Conservation (phyloP, 2,329 filamentous ascomycete genomes). For the Tolypocladium paradoxum region DNA sequence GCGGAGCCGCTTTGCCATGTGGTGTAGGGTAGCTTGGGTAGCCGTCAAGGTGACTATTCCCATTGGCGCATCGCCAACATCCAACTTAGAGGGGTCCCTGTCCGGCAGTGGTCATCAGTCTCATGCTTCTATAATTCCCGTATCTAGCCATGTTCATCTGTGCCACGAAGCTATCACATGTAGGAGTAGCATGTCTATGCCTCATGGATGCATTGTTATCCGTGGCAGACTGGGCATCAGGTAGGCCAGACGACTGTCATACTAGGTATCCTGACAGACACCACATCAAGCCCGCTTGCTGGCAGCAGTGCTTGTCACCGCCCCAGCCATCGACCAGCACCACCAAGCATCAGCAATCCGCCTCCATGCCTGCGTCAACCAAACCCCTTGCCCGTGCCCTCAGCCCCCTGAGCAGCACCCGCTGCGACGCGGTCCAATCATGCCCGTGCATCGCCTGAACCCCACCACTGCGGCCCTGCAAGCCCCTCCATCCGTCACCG, state of each 20-base stretch:
- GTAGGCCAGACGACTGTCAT: no score
- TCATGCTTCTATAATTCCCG: not conserved
- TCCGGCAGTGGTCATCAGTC: not conserved
- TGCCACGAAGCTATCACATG: not conserved
- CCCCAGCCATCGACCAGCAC: not conserved
- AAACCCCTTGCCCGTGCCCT: not conserved
- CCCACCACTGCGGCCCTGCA: slow-evolving; percentile 1
- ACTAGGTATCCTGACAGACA: no score
- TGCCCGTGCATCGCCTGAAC: not conserved
- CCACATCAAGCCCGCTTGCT: not conserved
- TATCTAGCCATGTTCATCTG: not conserved
- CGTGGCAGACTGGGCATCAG: not conserved
- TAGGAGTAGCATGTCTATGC: not conserved
- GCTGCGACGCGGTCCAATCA: not conserved
- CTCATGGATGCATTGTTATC: not conserved
- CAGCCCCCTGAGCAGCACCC: not conserved
- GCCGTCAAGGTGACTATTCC: not conserved
- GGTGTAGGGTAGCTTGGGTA: not conserved
- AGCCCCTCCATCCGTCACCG: slow-evolving; percentile 25
- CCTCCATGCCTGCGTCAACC: not conserved
- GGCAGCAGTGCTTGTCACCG: not conserved
- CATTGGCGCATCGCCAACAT: not conserved
- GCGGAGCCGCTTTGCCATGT: no score
- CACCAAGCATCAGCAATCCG: not conserved
- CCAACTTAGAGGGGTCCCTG: not conserved